A percentile compares a stretch with the other conserved stretches of the same genome.
Conservation (phyloP, 108 stramenopile genomes). For the Nitzschia sp. region DNA sequence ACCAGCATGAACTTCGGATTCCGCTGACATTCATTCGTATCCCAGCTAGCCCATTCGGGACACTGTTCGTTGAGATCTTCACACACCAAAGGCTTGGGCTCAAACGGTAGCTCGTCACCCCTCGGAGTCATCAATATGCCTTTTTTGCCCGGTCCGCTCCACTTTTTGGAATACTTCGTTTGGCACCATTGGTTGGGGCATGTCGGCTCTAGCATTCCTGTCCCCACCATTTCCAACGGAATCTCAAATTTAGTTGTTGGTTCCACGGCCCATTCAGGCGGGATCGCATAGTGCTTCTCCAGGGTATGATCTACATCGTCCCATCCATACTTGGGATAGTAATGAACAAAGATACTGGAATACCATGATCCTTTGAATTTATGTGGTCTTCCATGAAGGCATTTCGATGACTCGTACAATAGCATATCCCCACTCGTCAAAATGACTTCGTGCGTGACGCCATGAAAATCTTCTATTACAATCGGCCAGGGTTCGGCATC, state of each 20-base stretch:
- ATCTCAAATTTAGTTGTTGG: constrained; percentile 23
- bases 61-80: constrained; percentile 14
- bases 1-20: constrained; percentile 25
- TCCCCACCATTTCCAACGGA: constrained; percentile 55
- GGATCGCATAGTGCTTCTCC: constrained; percentile 47
- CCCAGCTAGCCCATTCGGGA: constrained; percentile 15
- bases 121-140: constrained; percentile 46
- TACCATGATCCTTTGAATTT: constrained; percentile 74
- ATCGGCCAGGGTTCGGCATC: constrained; percentile 80
- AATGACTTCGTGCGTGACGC: constrained; percentile 51
- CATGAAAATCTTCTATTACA: constrained; percentile 40
- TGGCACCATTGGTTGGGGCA: constrained; percentile 76
- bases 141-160: constrained; percentile 62
- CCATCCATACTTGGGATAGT: constrained; percentile 64
- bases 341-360: constrained; percentile 76
- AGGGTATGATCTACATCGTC: constrained; percentile 27
- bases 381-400: constrained; percentile 80
- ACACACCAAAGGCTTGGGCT: constrained; percentile 16
- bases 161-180: constrained; percentile 53
- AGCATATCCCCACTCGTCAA: constrained; percentile 76
- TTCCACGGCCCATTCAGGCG: constrained; percentile 47
- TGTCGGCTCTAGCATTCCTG: constrained; percentile 66
- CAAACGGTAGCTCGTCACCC: constrained; percentile 29
- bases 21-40: constrained; percentile 26
- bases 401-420: constrained; percentile 84